Evolutionary conservation across 73 alveolate species (phyloP).

Genomic region (Uronychia binucleata): DNA sequence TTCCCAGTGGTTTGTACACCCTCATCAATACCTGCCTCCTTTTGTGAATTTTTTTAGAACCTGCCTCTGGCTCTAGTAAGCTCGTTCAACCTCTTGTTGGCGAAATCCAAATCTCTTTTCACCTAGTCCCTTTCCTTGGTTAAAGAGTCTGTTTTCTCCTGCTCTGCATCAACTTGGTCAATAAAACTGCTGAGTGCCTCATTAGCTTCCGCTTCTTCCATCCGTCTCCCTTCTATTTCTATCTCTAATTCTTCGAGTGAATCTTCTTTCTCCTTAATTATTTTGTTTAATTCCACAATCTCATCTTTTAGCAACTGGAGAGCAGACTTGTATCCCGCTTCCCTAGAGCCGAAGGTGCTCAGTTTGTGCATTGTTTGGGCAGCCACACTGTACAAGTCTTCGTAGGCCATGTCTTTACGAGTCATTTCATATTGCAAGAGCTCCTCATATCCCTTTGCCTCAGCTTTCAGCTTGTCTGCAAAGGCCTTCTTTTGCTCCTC

Average conservation of each 20-base stretch:
- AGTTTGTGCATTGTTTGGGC: neutral
- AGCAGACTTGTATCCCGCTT: neutral
- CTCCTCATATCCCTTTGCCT: conserved; percentile 1
- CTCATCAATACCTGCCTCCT: neutral
- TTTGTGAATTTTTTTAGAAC: neutral
- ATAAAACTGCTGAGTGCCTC: neutral
- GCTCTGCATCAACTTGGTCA: neutral
- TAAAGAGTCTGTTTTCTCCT: neutral
- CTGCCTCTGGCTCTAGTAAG: neutral
- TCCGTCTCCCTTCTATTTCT: neutral
- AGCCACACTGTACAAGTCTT: neutral
- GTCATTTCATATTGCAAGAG: neutral
- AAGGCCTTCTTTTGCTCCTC: conserved; percentile 15
- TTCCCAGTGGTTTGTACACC: neutral
- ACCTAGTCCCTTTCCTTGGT: neutral
- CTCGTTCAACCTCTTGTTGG: neutral
- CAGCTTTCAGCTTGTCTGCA: neutral
- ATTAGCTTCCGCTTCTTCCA: neutral
- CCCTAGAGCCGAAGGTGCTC: neutral
- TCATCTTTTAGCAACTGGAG: neutral
- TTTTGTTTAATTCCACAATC: neutral
- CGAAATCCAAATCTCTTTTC: neutral
- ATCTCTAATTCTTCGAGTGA: neutral
- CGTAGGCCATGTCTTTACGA: neutral
- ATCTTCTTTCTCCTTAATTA: neutral